Conservation (phyloP, 495 filamentous ascomycete species). For the Penicillium herquei region DNA sequence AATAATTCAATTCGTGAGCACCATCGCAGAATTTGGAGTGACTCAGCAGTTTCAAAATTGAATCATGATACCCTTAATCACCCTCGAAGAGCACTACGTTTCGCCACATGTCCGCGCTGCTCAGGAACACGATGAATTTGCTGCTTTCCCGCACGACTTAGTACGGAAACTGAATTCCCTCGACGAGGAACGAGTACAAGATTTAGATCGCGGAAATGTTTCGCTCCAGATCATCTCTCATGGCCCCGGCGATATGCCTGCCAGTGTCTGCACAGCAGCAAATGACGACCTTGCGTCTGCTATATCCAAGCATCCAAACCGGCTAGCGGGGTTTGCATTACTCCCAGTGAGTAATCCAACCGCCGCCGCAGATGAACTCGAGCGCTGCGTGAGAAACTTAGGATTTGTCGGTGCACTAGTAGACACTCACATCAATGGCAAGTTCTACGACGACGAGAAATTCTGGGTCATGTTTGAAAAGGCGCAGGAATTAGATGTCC, state of each 20-base stretch:
- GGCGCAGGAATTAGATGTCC: slow-evolving; percentile 52
- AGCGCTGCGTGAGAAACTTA: not conserved
- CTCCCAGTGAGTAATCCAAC: not conserved
- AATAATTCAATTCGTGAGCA: too few relatives aligned
- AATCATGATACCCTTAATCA: slow-evolving; percentile 40
- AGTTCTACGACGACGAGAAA: slow-evolving; percentile 1
- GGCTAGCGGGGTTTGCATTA: not conserved
- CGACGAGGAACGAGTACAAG: slow-evolving; percentile 40
- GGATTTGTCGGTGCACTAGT: slow-evolving; percentile 40
- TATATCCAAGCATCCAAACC: not conserved
- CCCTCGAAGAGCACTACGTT: slow-evolving; percentile 62
- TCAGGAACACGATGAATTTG: slow-evolving; percentile 11
- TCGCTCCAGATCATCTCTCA: slow-evolving; percentile 59
- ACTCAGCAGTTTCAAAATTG: not conserved
- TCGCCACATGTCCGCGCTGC: slow-evolving; percentile 30
- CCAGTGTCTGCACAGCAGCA: slow-evolving; percentile 45
- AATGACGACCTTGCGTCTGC: not conserved
- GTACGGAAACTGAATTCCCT: slow-evolving; percentile 37
- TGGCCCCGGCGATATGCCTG: slow-evolving; percentile 37
- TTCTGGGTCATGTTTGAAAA: slow-evolving; percentile 35
- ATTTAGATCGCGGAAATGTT: slow-evolving; percentile 52
- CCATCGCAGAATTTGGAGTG: too few relatives aligned
- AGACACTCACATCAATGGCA: slow-evolving; percentile 49
- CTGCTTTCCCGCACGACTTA: slow-evolving; percentile 20
- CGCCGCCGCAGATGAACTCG: not conserved